Evolutionary conservation across 2,329 filamentous ascomycete genomes (phyloP).

Genomic region (Alternaria gansuensis): DNA sequence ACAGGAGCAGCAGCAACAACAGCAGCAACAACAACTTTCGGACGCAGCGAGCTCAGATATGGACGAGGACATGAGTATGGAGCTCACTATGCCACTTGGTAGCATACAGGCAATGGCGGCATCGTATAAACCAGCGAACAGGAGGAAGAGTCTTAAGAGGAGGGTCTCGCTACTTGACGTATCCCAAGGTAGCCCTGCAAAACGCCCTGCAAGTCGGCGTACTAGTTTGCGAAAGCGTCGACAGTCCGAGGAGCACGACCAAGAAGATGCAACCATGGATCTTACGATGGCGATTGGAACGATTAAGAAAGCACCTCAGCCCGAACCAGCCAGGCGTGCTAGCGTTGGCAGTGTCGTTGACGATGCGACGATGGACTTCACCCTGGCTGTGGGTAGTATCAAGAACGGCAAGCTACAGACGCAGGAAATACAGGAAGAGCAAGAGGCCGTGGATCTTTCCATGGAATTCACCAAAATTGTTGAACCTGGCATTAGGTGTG

Average conservation of each 20-base stretch:
- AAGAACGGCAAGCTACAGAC: conserved; percentile 28
- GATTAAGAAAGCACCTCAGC: conserved; percentile 39
- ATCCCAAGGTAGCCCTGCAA: conserved; percentile 51
- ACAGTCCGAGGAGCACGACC: conserved; percentile 49
- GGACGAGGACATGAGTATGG: conserved; percentile 63
- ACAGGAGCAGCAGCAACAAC: conserved; percentile 29
- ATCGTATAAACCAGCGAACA: conserved; percentile 38
- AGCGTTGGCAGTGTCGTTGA: conserved; percentile 42
- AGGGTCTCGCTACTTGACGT: conserved; percentile 53
- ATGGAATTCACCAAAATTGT: conserved; percentile 63
- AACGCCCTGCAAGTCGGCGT: conserved; percentile 46
- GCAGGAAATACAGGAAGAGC: conserved; percentile 6
- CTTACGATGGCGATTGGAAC: conserved; percentile 52
- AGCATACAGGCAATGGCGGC: conserved; percentile 55
- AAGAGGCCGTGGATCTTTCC: conserved; percentile 55
- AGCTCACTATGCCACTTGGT: conserved; percentile 65
- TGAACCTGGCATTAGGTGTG: conserved; percentile 54
- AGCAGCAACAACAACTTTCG: conserved; percentile 32
- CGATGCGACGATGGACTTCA: conserved; percentile 54
- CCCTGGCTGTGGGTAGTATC: conserved; percentile 51
- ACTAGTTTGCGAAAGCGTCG: conserved; percentile 53
- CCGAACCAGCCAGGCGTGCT: conserved; percentile 29
- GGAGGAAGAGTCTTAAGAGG: conserved; percentile 55
- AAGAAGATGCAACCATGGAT: conserved; percentile 55
- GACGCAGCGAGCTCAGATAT: conserved; percentile 49